Conservation (phyloP, 441 rosid species). For the Gossypium laxum region DNA sequence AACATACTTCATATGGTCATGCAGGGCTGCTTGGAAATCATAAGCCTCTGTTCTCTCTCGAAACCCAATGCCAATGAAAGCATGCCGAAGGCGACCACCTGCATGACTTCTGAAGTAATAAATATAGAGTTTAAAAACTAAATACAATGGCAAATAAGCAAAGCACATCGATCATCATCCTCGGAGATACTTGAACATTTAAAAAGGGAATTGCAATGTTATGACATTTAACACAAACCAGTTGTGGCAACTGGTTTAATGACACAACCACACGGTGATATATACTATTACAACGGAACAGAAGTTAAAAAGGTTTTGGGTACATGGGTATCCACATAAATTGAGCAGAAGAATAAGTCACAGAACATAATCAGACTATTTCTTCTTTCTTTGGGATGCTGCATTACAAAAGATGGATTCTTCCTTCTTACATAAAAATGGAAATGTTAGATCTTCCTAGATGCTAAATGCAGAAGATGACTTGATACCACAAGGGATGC, state of each 20-base stretch:
- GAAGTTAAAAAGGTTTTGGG: not conserved
- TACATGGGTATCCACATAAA: not conserved
- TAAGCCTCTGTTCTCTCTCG: slow-evolving; percentile 94
- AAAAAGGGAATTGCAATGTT: not conserved
- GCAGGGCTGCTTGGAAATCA: slow-evolving; percentile 93
- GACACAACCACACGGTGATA: not conserved
- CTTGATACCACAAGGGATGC: not conserved
- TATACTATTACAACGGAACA: not conserved
- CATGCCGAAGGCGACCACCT: slow-evolving; percentile 87
- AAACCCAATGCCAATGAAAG: slow-evolving; percentile 90
- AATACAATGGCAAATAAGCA: not conserved
- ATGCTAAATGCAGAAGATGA: not conserved
- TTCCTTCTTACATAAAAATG: not conserved
- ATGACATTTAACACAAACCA: not conserved
- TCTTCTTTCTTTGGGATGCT: not conserved
- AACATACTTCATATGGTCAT: slow-evolving; percentile 83
- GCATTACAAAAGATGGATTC: not conserved
- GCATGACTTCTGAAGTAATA: slow-evolving; percentile 21
- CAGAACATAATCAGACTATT: not conserved
- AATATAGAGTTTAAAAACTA: not conserved
- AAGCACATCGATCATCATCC: not conserved
- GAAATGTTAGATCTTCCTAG: not conserved
- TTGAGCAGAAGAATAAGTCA: not conserved
- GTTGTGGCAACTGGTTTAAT: not conserved
- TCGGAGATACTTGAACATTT: not conserved